These are phyloP conservation scores for Talaromyces ruber DNA, from an alignment of 495 filamentous ascomycete genomes.

Conservation along the genomic window DNA sequence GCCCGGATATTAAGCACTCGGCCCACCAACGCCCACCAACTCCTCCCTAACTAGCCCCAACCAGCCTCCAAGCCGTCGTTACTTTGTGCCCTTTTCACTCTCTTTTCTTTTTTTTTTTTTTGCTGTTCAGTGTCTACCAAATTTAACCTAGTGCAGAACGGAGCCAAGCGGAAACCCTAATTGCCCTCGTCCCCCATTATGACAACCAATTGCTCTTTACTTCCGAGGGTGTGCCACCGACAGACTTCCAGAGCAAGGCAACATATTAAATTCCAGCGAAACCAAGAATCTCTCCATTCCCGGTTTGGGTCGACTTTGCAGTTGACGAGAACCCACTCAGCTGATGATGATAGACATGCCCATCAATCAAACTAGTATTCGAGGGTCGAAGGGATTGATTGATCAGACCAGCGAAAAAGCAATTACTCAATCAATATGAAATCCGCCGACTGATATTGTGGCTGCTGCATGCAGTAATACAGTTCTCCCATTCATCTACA, in stretches of 20 bases:
- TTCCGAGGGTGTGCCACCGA: background rate
- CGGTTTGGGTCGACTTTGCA: background rate
- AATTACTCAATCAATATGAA: background rate
- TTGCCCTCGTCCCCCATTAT: background rate
- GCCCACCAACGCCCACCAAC: background rate
- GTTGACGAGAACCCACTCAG: background rate
- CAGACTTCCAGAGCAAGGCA: background rate
- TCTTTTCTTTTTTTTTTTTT: background rate
- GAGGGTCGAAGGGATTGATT: background rate
- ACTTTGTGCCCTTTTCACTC: background rate
- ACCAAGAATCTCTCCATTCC: background rate
- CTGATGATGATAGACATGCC: background rate
- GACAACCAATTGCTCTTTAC: background rate
- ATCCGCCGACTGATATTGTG: background rate
- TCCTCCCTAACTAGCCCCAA: background rate
- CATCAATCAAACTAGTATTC: background rate
- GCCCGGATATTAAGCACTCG: background rate
- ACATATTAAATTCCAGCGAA: background rate
- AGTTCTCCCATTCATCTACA: background rate
- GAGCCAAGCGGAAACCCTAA: background rate
- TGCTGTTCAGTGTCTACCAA: background rate
- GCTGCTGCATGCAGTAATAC: background rate
- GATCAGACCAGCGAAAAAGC: background rate
- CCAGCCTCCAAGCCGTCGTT: background rate
- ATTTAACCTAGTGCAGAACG: background rate